These are phyloP conservation scores for Poronia punctata DNA, from an alignment of 495 filamentous ascomycete genomes.

Conservation along the genomic window DNA sequence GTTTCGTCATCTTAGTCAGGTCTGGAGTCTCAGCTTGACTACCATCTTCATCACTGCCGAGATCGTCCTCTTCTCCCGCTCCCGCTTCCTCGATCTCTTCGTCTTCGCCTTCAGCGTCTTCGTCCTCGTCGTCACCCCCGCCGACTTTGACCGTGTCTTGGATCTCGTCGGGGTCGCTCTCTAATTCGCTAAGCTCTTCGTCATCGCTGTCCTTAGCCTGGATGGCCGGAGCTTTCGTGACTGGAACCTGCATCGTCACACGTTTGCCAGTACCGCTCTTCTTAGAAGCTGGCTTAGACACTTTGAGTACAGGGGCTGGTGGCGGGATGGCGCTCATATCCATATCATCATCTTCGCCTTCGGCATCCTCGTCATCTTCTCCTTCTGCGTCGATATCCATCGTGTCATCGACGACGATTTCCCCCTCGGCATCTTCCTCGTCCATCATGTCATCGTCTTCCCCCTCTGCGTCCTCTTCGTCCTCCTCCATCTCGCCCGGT, in stretches of 20 bases:
- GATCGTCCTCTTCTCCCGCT: constrained; percentile 49
- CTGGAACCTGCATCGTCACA: constrained; percentile 14
- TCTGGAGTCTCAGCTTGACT: constrained; percentile 67
- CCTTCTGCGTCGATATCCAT: constrained; percentile 44
- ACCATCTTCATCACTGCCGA: constrained; percentile 59
- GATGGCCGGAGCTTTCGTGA: constrained; percentile 19
- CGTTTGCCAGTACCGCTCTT: constrained; percentile 19
- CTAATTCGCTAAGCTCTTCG: constrained; percentile 41
- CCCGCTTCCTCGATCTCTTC: constrained; percentile 53
- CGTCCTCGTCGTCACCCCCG: constrained; percentile 38
- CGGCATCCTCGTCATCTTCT: constrained; percentile 41
- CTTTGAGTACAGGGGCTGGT: constrained; percentile 35
- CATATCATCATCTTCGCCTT: constrained; percentile 44
- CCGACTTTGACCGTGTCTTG: constrained; percentile 37
- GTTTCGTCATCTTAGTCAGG: constrained; percentile 76
- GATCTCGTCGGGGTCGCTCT: constrained; percentile 43
- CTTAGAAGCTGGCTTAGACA: constrained; percentile 31
- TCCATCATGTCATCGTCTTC: constrained; percentile 30
- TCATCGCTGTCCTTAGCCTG: constrained; percentile 35
- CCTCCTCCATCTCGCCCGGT: constrained; percentile 28
- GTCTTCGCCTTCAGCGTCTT: constrained; percentile 52
- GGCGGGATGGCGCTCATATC: constrained; percentile 30
- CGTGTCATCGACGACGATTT: constrained; percentile 37
- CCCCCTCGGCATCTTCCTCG: constrained; percentile 35
- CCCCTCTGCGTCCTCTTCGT: constrained; percentile 37